Evolutionary conservation across 306 rosid species (phyloP).

Genomic region (Cucurbita moschata): DNA sequence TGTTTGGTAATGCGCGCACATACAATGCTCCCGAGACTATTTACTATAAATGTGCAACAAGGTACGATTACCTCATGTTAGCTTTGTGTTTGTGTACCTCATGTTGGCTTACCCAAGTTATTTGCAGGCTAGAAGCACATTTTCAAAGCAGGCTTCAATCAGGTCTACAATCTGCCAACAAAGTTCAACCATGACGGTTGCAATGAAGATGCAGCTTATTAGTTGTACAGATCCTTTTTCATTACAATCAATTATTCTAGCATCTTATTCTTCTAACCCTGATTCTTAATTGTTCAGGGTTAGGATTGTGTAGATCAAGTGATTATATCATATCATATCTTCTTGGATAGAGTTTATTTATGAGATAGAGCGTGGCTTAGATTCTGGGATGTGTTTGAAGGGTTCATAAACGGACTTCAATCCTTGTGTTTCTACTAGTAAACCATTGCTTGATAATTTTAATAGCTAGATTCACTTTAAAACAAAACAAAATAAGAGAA

Average conservation of each 20-base stretch:
- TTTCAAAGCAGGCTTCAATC: conserved; percentile 65
- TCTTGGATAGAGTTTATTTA: background rate
- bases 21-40: conserved; percentile 92
- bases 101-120: background rate
- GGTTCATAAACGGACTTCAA: background rate
- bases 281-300: background rate
- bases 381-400: background rate
- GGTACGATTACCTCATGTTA: conserved; percentile 20
- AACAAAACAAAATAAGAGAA: no score
- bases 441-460: no score
- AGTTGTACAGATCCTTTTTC: background rate
- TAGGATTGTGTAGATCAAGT: background rate
- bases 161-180: conserved; percentile 52
- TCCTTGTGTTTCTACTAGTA: background rate
- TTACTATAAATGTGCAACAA: conserved; percentile 71
- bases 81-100: background rate
- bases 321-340: background rate
- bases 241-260: background rate
- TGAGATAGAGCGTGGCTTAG: background rate
- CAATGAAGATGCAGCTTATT: background rate
- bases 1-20: conserved; percentile 80
- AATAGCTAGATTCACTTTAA: no score
- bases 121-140: conserved; percentile 56
- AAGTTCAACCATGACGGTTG: conserved; percentile 32
- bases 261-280: background rate